Evolutionary conservation across 371 early-diverging fungal species (phyloP), one percentile per base, ranked within the genome.

Genomic region (Mortierella sp.): DNA sequence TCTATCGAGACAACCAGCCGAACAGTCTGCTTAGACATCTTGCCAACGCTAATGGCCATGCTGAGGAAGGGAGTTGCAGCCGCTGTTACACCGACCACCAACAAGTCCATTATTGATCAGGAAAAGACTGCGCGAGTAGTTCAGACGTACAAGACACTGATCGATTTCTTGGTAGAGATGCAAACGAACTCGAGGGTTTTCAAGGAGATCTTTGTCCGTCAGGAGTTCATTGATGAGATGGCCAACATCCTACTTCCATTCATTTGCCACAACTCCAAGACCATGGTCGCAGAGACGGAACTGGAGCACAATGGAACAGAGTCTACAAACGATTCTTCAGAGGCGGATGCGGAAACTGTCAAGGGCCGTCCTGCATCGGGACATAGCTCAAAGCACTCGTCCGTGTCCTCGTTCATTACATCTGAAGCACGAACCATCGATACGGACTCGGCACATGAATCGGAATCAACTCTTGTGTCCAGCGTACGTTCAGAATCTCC

Each of bases 221-320:
- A 78, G n/a, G 92, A 92, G 22, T 73, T 81, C 9, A 67, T 89
- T 25, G 91, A 89, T 53, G 80, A 78, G 13, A 60, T 90, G 25
- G 77, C 88, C 14, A 76, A 70, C 10, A 80, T 85, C 9, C 47
- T 90, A 6, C 90, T 87, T 56, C 83, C 84, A 9, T 79, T 86
- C 8, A 78, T 89, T 2, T 87, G 85, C 52, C 63, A 64, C 39
- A 76, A 68, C 50, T 66, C 80, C 14, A 78, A 82, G 57, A 70
- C 74, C 9, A 72, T 85, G 63, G 63, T 80, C 7, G 78, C 79
- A 1, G 86, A 85, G 21, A 57, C 63, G 8, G 88, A 88, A 41
- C 60, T 85, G 16, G 61, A 79, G 27, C 70, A 80, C 17, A 82
- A 82, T 49, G 85, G 80, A n/a, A 68, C 79, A 1, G 77, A 80